phyloP scores from a whole-genome alignment of 495 filamentous ascomycete genomes.

The Pyrenopolyporus hunteri region DNA sequence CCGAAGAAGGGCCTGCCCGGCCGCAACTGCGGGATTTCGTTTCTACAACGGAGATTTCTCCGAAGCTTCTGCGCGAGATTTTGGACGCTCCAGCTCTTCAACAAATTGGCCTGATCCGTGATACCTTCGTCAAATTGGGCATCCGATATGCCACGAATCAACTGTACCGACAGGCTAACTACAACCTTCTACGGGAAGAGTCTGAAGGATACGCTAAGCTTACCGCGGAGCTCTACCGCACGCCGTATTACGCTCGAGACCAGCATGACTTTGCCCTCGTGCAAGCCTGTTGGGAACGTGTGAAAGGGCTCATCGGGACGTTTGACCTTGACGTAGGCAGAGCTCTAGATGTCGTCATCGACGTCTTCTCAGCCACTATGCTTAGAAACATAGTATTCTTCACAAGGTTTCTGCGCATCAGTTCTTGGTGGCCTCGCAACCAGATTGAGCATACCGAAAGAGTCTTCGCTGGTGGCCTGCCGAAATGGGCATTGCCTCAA shows the following conservation, averaged over 20 bases:
- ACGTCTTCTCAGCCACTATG: conserved; percentile 84
- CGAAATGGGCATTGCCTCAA: conserved; percentile 80
- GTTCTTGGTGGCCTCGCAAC: conserved; percentile 95
- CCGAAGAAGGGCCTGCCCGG: conserved; percentile 58
- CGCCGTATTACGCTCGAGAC: conserved; percentile 58
- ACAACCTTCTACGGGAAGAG: conserved; percentile 94
- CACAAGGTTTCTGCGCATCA: conserved; percentile 84
- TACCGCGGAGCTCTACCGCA: conserved; percentile 85
- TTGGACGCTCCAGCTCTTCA: conserved; percentile 80
- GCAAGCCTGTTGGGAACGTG: conserved; percentile 59
- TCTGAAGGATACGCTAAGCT: conserved; percentile 93
- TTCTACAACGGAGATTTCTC: conserved; percentile 71
- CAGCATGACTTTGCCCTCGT: conserved; percentile 43
- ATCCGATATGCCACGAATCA: conserved; percentile 89
- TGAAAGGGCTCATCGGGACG: conserved; percentile 90
- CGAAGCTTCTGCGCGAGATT: conserved; percentile 74
- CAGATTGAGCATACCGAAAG: conserved; percentile 43
- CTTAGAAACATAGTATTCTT: conserved; percentile 90
- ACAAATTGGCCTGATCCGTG: conserved; percentile 77
- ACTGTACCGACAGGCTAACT: conserved; percentile 93
- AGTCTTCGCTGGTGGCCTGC: conserved; percentile 62
- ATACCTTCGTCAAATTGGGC: conserved; percentile 79
- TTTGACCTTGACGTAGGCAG: conserved; percentile 94
- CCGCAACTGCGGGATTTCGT: conserved; percentile 62
- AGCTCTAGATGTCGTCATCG: conserved; percentile 88